These are phyloP conservation scores for Oxytropis ochrocephala DNA, from an alignment of 306 rosid genomes.

Conservation along the genomic window DNA sequence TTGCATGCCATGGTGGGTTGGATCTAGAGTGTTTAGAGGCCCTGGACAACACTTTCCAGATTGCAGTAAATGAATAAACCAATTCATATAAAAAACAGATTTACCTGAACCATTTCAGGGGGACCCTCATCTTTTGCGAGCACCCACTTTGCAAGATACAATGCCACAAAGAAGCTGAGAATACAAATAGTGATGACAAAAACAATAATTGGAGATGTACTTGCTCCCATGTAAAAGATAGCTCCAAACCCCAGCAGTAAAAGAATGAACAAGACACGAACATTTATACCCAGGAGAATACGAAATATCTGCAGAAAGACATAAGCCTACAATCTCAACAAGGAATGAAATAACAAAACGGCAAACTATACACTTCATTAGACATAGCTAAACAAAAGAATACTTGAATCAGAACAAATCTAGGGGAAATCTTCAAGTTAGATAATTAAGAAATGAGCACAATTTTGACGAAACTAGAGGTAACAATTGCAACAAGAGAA, in stretches of 20 bases:
- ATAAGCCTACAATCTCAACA: not conserved
- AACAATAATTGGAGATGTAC: constrained; percentile 77
- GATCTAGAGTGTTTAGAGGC: not conserved
- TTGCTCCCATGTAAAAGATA: constrained; percentile 84
- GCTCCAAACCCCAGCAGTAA: constrained; percentile 63
- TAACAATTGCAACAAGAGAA: constrained; percentile 5
- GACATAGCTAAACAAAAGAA: not conserved
- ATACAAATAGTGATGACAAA: constrained; percentile 88
- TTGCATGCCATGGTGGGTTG: not conserved
- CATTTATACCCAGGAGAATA: constrained; percentile 61
- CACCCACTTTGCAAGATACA: constrained; percentile 87
- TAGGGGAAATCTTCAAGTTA: not conserved
- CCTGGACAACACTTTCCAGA: not conserved
- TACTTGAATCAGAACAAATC: not conserved
- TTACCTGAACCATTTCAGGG: constrained; percentile 95
- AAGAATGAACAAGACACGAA: constrained; percentile 59
- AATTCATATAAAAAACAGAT: constrained; percentile 24
- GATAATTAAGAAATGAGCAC: not conserved
- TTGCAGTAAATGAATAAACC: not conserved
- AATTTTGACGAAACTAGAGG: not conserved
- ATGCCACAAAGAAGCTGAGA: constrained; percentile 72
- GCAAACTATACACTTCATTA: not conserved
- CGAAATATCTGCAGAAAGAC: constrained; percentile 69
- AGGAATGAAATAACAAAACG: not conserved
- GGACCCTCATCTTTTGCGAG: constrained; percentile 99